Evolutionary conservation across 2,329 filamentous ascomycete species (phyloP).

Genomic region (Penicillium sclerotiorum): DNA sequence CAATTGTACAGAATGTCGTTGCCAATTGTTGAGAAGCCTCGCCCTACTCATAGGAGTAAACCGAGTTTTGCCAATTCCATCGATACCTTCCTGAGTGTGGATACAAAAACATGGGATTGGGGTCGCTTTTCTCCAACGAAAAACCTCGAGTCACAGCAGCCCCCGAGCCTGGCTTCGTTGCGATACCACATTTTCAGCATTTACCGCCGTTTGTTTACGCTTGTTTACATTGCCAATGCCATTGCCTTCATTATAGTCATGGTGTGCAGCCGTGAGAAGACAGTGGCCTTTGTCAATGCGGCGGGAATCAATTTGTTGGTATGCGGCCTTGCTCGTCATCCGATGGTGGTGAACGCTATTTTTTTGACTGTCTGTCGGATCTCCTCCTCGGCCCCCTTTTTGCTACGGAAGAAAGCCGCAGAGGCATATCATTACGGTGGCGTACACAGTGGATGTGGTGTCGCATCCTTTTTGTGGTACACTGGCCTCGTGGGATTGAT

Average conservation of each 20-base stretch:
- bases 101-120: constrained; percentile 3
- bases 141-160: constrained; percentile 3
- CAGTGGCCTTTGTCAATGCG: constrained; percentile 43
- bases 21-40: constrained; percentile 2
- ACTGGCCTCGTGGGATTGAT: constrained; percentile 8
- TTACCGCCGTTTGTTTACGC: constrained; percentile 46
- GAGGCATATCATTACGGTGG: constrained; percentile 10
- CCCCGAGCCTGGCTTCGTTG: background rate
- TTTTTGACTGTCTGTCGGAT: constrained; percentile 50
- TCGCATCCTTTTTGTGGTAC: constrained; percentile 9
- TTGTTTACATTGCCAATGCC: constrained; percentile 44
- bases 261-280: constrained; percentile 34
- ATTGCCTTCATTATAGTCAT: constrained; percentile 40
- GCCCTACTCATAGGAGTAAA: constrained; percentile 1
- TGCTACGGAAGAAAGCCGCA: constrained; percentile 9
- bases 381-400: constrained; percentile 39
- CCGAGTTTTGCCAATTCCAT: constrained; percentile 2
- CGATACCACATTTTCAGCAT: constrained; percentile 20
- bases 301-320: constrained; percentile 50
- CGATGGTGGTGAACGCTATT: constrained; percentile 55
- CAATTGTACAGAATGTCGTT: background rate
- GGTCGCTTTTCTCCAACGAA: background rate
- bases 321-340: constrained; percentile 54
- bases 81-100: background rate
- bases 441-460: constrained; percentile 12